These are phyloP conservation scores for Fusarium pseudograminearum DNA, from an alignment of 2,329 filamentous ascomycete species.

Conservation along the genomic window DNA sequence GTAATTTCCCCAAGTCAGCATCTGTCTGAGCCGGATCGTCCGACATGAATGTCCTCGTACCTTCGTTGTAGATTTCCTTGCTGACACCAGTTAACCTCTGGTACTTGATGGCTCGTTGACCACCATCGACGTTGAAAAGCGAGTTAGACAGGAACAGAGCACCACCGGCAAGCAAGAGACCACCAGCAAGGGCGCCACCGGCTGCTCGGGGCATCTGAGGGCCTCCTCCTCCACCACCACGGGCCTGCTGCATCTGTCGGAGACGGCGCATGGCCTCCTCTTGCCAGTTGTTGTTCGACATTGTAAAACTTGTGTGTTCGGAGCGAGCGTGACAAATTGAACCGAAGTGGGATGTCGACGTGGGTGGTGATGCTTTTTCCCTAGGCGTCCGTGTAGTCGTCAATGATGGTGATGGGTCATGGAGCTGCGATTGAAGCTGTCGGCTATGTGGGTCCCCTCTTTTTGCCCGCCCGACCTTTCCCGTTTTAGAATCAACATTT, in stretches of 20 bases:
- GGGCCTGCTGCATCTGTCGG: constrained; percentile 61
- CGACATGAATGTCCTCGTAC: constrained; percentile 58
- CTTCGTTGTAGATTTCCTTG: constrained; percentile 97
- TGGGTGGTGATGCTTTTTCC: constrained; percentile 30
- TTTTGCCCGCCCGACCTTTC: constrained; percentile 44
- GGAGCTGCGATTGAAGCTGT: constrained; percentile 48
- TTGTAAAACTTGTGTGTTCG: constrained; percentile 31
- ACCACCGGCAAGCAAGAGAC: constrained; percentile 62
- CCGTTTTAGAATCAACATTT: constrained; percentile 21
- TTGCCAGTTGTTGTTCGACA: constrained; percentile 58
- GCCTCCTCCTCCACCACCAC: constrained; percentile 58
- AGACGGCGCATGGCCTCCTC: constrained; percentile 65
- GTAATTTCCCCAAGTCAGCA: constrained; percentile 31
- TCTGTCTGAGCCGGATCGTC: constrained; percentile 26
- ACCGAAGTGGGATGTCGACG: constrained; percentile 31
- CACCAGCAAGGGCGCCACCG: constrained; percentile 56
- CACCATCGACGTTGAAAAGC: constrained; percentile 91
- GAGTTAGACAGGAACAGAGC: constrained; percentile 68
- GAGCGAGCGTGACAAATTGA: constrained; percentile 17
- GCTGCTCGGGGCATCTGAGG: constrained; percentile 57
- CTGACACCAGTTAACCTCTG: constrained; percentile 90
- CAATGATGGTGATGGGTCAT: constrained; percentile 40
- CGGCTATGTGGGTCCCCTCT: constrained; percentile 43
- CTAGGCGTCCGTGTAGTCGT: constrained; percentile 31
- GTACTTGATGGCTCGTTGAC: constrained; percentile 99